A percentile compares a stretch with the other conserved stretches of the same genome.
phyloP scores from a whole-genome alignment of 2,329 filamentous ascomycete species.

The Bipolaris bicolor region DNA sequence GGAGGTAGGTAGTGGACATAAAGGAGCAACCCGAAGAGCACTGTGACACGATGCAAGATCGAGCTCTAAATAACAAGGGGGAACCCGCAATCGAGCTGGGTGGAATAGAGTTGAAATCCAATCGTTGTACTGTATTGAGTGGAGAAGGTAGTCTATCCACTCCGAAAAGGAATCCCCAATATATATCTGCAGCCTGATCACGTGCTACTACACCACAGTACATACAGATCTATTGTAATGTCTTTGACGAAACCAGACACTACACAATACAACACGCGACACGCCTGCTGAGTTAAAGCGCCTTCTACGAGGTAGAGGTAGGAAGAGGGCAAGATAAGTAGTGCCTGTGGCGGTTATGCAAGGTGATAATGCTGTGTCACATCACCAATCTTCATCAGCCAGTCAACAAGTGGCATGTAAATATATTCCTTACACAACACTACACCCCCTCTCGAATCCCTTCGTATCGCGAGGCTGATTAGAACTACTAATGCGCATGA shows the following conservation, averaged over 20 bases:
- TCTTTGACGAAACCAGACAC: not conserved
- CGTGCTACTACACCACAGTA: not conserved
- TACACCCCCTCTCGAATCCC: not conserved
- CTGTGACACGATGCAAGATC: too few relatives aligned
- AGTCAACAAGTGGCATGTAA: not conserved
- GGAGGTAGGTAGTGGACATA: too few relatives aligned
- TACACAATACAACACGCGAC: not conserved
- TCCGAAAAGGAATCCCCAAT: too few relatives aligned
- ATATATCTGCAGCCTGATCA: too few relatives aligned
- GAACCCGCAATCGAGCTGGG: too few relatives aligned
- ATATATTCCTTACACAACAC: not conserved
- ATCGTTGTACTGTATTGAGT: too few relatives aligned
- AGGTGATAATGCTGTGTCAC: not conserved
- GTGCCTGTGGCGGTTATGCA: not conserved
- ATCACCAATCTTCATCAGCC: not conserved
- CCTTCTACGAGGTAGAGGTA: not conserved
- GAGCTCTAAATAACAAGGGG: too few relatives aligned
- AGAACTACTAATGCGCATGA: not conserved
- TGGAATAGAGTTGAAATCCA: too few relatives aligned
- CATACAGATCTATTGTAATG: not conserved
- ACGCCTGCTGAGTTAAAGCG: not conserved
- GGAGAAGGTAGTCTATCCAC: too few relatives aligned
- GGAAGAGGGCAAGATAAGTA: not conserved
- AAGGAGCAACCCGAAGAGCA: too few relatives aligned
- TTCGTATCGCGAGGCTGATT: not conserved